Percentiles rank a stretch among this genome's conserved stretches.
Conservation (phyloP, 2,329 filamentous ascomycete genomes). For the Eutypa lata region DNA sequence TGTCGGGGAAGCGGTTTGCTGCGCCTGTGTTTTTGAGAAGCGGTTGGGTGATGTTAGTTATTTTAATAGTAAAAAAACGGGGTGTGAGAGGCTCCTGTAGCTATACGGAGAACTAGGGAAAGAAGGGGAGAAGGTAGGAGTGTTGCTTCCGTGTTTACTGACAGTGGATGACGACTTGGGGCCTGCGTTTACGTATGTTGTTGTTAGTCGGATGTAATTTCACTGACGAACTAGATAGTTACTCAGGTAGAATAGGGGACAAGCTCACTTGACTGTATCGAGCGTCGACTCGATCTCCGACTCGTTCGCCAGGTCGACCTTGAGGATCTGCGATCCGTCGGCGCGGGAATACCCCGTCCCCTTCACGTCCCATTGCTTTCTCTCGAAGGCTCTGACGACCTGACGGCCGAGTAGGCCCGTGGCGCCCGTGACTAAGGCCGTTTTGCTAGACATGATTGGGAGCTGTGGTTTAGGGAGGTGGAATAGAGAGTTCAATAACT, state of each 20-base stretch:
- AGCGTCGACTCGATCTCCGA: constrained; percentile 48
- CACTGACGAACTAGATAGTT: constrained; percentile 1
- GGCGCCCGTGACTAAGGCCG: constrained; percentile 76
- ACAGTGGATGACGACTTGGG: constrained; percentile 80
- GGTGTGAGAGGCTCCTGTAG: no score
- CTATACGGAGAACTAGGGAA: no score
- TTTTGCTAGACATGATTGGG: constrained; percentile 36
- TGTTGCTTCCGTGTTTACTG: constrained; percentile 32
- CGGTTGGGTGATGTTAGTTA: neutral
- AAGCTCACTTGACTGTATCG: constrained; percentile 52
- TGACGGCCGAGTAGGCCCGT: constrained; percentile 81
- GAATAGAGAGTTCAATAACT: neutral
- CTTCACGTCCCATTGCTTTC: constrained; percentile 64
- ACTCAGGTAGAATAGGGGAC: constrained; percentile 5
- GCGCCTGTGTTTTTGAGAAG: constrained; percentile 53
- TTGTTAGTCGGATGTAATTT: neutral
- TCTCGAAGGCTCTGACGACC: constrained; percentile 68
- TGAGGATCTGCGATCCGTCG: constrained; percentile 64
- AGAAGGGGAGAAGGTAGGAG: constrained; percentile 1
- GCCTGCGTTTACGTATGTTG: constrained; percentile 41
- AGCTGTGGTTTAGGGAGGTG: neutral
- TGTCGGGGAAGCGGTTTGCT: constrained; percentile 84
- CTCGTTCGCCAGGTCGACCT: constrained; percentile 49
- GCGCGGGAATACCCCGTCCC: constrained; percentile 74
- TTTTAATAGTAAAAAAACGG: no score